Percentiles rank a stretch among this genome's conserved stretches.
These are phyloP conservation scores for Diaporthe sp. DNA, from an alignment of 2,329 filamentous ascomycete species.

Conservation along the genomic window DNA sequence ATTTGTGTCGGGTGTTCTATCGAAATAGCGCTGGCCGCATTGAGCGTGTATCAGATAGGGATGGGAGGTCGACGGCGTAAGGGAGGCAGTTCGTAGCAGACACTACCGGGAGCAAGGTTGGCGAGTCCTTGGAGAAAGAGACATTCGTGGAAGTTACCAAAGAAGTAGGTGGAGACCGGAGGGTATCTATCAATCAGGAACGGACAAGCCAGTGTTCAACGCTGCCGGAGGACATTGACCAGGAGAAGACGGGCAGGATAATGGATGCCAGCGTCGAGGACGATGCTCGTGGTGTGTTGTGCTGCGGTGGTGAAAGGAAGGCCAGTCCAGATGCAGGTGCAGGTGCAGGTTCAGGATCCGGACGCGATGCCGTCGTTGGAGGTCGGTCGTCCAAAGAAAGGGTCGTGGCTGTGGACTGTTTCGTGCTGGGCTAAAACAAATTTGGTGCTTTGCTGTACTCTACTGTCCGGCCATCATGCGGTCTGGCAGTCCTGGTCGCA, in stretches of 20 bases:
- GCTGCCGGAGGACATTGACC: constrained; percentile 36
- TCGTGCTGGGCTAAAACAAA: constrained; percentile 34
- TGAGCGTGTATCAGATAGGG: constrained; percentile 34
- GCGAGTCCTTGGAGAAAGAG: constrained; percentile 41
- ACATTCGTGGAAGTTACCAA: constrained; percentile 39
- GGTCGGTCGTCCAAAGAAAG: constrained; percentile 34
- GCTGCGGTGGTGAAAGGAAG: constrained; percentile 22
- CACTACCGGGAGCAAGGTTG: constrained; percentile 43
- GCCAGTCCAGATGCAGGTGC: constrained; percentile 34
- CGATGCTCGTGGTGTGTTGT: constrained; percentile 2
- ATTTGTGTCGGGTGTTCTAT: constrained; percentile 35
- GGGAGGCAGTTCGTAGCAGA: constrained; percentile 39
- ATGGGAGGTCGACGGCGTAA: constrained; percentile 9
- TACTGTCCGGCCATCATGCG: constrained; percentile 37
- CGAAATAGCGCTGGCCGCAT: constrained; percentile 15
- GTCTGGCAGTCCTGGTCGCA: constrained; percentile 31
- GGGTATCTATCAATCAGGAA: constrained; percentile 40
- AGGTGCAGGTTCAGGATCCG: constrained; percentile 25
- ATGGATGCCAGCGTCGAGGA: constrained; percentile 13
- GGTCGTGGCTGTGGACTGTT: constrained; percentile 27
- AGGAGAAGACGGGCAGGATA: constrained; percentile 5
- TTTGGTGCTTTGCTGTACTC: constrained; percentile 38
- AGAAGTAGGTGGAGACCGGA: constrained; percentile 18
- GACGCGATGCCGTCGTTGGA: constrained; percentile 31
- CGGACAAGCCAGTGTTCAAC: constrained; percentile 36